A percentile compares a stretch with the other conserved stretches of the same genome.
Evolutionary conservation across 116 monocot genomes (phyloP).

Genomic region (Posidonia oceanica): DNA sequence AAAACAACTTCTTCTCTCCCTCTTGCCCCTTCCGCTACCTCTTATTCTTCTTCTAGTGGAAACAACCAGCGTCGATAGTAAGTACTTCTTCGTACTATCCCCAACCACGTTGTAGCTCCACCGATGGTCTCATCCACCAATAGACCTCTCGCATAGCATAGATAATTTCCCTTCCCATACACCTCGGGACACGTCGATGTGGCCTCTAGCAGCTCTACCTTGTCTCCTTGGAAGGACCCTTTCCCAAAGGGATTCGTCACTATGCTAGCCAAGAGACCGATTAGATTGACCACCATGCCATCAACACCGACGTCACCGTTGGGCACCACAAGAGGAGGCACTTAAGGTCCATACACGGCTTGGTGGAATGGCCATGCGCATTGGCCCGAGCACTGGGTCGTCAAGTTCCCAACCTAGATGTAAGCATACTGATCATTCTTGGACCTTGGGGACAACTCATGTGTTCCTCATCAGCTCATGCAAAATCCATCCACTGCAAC

Average conservation of each 20-base stretch:
- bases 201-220: conserved; percentile 19
- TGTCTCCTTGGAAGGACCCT: conserved; percentile 20
- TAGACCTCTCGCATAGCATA: conserved; percentile 34
- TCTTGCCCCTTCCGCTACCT: too few species aligned
- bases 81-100: conserved; percentile 40
- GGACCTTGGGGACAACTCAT: conserved; percentile 9
- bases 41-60: too few species aligned
- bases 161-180: conserved; percentile 12
- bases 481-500: conserved; percentile 70
- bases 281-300: conserved; percentile 18
- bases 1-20: too few species aligned
- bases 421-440: conserved; percentile 1
- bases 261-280: conserved; percentile 9
- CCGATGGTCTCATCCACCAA: conserved; percentile 39
- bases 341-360: conserved; percentile 15
- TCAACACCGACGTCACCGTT: conserved; percentile 12
- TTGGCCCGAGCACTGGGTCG: conserved; percentile 38
- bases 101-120: conserved; percentile 65
- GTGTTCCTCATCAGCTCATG: conserved; percentile 51
- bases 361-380: conserved; percentile 25
- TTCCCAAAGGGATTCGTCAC: conserved; percentile 18
- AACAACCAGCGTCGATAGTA: conserved; percentile 73
- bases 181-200: conserved; percentile 14
- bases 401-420: conserved; percentile 56
- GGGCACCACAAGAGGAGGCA: conserved; percentile 14